Evolutionary conservation across 2,329 filamentous ascomycete species (phyloP), one percentile per base, ranked within the genome.

Genomic region (Macrophomina phaseolina): DNA sequence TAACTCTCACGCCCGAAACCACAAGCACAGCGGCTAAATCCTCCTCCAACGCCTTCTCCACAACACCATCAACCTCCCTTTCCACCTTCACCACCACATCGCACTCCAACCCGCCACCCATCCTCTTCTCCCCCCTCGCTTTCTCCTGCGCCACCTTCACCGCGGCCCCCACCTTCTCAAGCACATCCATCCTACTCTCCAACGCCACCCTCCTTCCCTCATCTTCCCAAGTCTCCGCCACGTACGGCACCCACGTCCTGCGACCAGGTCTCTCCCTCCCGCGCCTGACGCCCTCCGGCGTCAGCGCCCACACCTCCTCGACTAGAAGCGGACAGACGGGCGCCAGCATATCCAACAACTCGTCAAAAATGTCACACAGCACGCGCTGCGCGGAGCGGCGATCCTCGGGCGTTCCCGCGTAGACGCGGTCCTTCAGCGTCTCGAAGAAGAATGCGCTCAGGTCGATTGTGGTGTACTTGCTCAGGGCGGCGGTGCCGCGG

Each of bases 371-470:
- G 34, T 84, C 76, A 55, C 82, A 83, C 7, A 90, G 78, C 1
- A 86, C 84, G 5, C 81, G 83, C 71, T 90, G 88, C 1, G 86
- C 85, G 28, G 82, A 81, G 32, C 81, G 74, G 63, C 88, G 82
- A 55, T 91, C 90, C 14, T 86, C 84, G 14, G 87, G 86, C 68
- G 89, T 87, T 36, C 91, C 92, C 53, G 94, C 95, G 81, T 99
- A 99, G 1, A 98, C 83, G 3, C 92, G 86, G 74, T 99, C 95
- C 79, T 99, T 99, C 72, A 94, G 84, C 0, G 91, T 89, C 78
- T 99, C 95, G 67, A 99, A 88, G 77, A 98, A 99, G 78, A 97
- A 97, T 0, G 94, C 90, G 0, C 93, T 97, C 30, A 99, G 85
- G 71, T 97, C 92, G 30, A 85, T 88, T 65, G 89, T 88, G 67